Conservation (phyloP, 495 filamentous ascomycete species). For the Annulohypoxylon stygium region DNA sequence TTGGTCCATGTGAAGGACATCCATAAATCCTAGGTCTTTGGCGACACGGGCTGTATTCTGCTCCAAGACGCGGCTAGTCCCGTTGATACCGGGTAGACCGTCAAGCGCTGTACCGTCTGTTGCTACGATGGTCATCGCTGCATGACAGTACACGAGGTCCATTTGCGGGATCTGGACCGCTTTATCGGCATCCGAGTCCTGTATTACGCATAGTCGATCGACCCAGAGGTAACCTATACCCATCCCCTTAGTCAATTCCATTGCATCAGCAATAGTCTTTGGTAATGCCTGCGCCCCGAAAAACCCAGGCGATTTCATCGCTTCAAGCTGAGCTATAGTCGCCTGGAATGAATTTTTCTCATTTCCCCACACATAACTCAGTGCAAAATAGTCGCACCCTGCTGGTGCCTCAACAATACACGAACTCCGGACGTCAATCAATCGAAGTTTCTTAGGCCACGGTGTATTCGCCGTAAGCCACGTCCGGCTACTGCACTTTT, state of each 20-base stretch:
- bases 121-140: constrained; percentile 52
- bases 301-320: constrained; percentile 7
- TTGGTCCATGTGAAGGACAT: constrained; percentile 25
- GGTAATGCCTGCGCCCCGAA: constrained; percentile 17
- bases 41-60: constrained; percentile 21
- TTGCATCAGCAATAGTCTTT: constrained; percentile 51
- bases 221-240: constrained; percentile 55
- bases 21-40: constrained; percentile 27
- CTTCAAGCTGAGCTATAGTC: neutral
- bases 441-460: constrained; percentile 20
- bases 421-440: constrained; percentile 12
- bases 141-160: constrained; percentile 47
- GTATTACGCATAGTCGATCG: constrained; percentile 55
- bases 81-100: constrained; percentile 26
- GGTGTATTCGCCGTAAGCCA: constrained; percentile 10
- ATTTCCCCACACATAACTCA: constrained; percentile 48
- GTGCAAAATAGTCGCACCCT: constrained; percentile 33
- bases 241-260: constrained; percentile 46
- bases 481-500: constrained; percentile 6
- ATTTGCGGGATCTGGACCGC: constrained; percentile 49
- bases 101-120: constrained; percentile 21
- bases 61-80: neutral
- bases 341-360: constrained; percentile 18
- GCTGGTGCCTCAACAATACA: constrained; percentile 27
- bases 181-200: constrained; percentile 49